Base-by-base conservation (phyloP, 257 asterid species). In the Fraxinus americana region DNA sequence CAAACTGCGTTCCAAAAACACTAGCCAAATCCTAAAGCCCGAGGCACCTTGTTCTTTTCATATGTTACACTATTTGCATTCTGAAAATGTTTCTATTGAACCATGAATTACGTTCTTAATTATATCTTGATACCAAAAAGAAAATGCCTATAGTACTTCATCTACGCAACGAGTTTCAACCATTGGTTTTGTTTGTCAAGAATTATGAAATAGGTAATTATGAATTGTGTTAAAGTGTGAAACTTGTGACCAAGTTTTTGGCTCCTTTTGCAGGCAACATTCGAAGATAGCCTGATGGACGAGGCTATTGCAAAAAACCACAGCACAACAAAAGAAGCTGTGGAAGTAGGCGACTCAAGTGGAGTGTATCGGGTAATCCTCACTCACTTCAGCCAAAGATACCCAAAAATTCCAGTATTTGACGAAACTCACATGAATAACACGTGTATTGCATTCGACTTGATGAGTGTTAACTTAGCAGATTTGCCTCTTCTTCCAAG, bases 381-480 rank as follows among this genome's bases (percentile, higher is more conserved):
- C 2, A 93, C 99, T 14, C 99, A 94, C 75, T 94, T 94, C 86
- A 94, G 99, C 89, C 99, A 96, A 82, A 85, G 99, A 81, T 96
- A 96, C 81, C 98, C 99, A 3, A 96, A 96, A 83, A 89, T 96
- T 68, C 99, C 98, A 14, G 95, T 92, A 50, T 86, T 96, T 35
- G 97, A 92, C 27, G 94, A 92, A 65, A 36, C 77, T n/a, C 94
- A 89, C 81, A 88, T 86, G 91, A 91, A 93, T 75, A 93, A 93
- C 23, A 91, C 97, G 0, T 88, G 97, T 90, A 85, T 96, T 79
- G 99, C 96, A 2, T 96, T 96, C 21, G 99, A 96, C 77, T 65
- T 96, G 97, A 93, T 96, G 97, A 96, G 99, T 69, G 90, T 96
- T 21, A 96, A 96, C 83, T 66, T 91, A 67, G 97, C 97, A 4